Conservation (phyloP, 169 alveolate genomes). For the Plasmodium falciparum region DNA sequence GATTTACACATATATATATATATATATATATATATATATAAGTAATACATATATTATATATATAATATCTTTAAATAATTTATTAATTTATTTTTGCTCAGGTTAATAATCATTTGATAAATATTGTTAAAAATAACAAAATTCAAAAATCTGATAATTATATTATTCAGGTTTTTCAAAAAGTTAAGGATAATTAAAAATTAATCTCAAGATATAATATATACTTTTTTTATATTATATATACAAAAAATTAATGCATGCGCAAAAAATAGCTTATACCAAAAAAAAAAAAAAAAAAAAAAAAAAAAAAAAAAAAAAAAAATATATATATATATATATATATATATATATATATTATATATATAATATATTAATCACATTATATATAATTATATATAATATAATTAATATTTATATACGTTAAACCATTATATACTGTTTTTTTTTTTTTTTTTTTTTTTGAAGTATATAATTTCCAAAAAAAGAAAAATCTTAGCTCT, state of each 20-base stretch:
- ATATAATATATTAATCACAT: neutral
- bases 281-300: slow-evolving; percentile 50
- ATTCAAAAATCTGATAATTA: slow-evolving; percentile 52
- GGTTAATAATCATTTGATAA: slow-evolving; percentile 55
- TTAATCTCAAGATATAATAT: too few relatives aligned
- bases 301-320: slow-evolving; percentile 15
- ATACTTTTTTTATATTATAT: neutral
- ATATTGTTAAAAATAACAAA: slow-evolving; percentile 60
- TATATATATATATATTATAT: too few relatives aligned
- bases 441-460: slow-evolving; percentile 3
- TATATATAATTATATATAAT: slow-evolving; percentile 30
- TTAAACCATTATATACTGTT: neutral
- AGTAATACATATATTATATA: slow-evolving; percentile 4
- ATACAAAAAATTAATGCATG: slow-evolving; percentile 45
- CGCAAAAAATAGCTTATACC: slow-evolving; percentile 42
- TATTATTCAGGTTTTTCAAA: slow-evolving; percentile 74
- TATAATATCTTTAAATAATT: neutral
- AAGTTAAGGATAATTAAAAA: slow-evolving; percentile 11
- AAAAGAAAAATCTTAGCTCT: too few relatives aligned
- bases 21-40: slow-evolving; percentile 4
- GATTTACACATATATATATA: neutral
- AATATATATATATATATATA: neutral
- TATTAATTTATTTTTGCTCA: slow-evolving; percentile 39
- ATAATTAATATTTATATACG: slow-evolving; percentile 9
- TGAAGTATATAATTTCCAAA: slow-evolving; percentile 1